Evolutionary conservation across 345 rosid genomes (phyloP), one percentile per base, ranked within the genome.

Genomic region (Hevea brasiliensis): DNA sequence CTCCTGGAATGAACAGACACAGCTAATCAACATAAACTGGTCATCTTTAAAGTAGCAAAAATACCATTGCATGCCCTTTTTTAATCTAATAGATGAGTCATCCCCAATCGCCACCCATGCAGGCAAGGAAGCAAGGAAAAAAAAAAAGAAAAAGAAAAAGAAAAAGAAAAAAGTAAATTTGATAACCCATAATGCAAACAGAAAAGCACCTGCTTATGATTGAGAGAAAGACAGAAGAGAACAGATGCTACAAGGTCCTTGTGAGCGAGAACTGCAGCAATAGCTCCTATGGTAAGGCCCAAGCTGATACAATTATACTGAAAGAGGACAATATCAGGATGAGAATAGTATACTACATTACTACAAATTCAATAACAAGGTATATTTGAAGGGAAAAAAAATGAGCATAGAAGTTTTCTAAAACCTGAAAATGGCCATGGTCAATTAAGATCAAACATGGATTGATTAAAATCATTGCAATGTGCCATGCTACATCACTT

Each of bases 341-440:
- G 26, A 85, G 75, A 65, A 72, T 48, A 70, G 61, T 65, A 66
- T 5, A 42, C 26, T 61, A 70, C 7, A 65, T 17, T 17, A 50
- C 55, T 15, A 50, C 21, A 68, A 59, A 24, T 71, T 68, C 13
- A 67, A 65, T 56, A 10, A 76, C 23, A 17, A 56, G 9, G 17
- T 45, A 66, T 29, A 6, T 51, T 15, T 11, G 8, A 68, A 32
- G 42, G 50, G 3, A 37, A 32, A 11, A 55, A 41, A 61, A 21
- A 67, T 61, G 57, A 20, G 47, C 50, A 67, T 11, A 63, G 47
- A 35, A 70, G 59, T 67, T 27, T 67, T 61, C 24, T 18, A 32
- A 64, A 77, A 96, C 98, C 99, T 96, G 98, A 86, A 96, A 96
- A 83, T 96, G 98, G 60, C 98, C 98, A 50, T 93, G 98, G 77